Evolutionary conservation across 1,139 yeast species (phyloP).

Genomic region (Pichia kudriavzevii): DNA sequence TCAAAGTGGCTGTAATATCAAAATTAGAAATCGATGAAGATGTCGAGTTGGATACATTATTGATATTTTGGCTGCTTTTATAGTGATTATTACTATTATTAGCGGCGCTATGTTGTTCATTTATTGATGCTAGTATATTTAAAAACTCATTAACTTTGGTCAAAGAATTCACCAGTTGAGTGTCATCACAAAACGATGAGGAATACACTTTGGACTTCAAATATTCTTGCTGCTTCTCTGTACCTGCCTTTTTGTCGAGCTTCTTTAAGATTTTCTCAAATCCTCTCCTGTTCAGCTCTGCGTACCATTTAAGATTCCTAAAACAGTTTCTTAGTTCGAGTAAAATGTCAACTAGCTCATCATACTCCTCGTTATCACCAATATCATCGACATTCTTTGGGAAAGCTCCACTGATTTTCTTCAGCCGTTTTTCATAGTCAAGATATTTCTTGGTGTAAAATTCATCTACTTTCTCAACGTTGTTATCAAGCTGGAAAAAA

Average conservation of each 20-base stretch:
- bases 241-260: conserved; percentile 78
- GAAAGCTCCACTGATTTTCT: conserved; percentile 34
- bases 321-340: conserved; percentile 72
- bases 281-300: conserved; percentile 88
- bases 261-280: conserved; percentile 84
- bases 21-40: conserved; percentile 21
- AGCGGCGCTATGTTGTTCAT: too few species aligned
- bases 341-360: conserved; percentile 68
- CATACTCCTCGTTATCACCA: conserved; percentile 59
- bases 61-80: not conserved
- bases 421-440: conserved; percentile 68
- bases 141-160: conserved; percentile 49
- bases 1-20: conserved; percentile 12
- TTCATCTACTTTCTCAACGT: conserved; percentile 72
- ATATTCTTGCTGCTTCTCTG: conserved; percentile 59
- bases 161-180: conserved; percentile 49
- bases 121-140: conserved; percentile 33
- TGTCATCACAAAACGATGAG: conserved; percentile 69
- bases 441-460: conserved; percentile 66
- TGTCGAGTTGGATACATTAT: conserved; percentile 17
- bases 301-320: conserved; percentile 86
- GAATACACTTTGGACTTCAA: conserved; percentile 65
- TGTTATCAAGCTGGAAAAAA: conserved; percentile 73
- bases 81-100: conserved; percentile 2
- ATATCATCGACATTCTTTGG: conserved; percentile 15